These are phyloP conservation scores for Phaffomyces thermotolerans DNA, from an alignment of 805 yeast species.

Conservation along the genomic window DNA sequence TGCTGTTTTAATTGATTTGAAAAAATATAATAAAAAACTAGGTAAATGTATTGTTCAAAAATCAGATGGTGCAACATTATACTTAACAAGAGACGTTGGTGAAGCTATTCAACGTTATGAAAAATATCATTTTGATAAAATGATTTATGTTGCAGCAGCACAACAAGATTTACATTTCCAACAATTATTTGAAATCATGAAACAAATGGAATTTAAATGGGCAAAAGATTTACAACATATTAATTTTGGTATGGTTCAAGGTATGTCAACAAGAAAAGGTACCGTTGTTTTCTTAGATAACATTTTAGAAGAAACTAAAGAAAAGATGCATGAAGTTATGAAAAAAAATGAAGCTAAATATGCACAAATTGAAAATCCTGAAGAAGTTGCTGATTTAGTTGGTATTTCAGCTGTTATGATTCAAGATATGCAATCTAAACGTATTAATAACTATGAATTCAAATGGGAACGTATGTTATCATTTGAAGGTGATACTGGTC, in stretches of 20 bases:
- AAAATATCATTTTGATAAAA: conserved; percentile 81
- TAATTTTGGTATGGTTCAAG: conserved; percentile 96
- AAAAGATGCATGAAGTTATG: conserved; percentile 95
- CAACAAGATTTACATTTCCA: conserved; percentile 95
- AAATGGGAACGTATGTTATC: conserved; percentile 98
- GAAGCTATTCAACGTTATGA: conserved; percentile 90
- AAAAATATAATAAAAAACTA: conserved; percentile 78
- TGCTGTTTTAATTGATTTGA: conserved; percentile 80
- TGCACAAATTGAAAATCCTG: conserved; percentile 90
- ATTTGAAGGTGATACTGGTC: conserved; percentile 99
- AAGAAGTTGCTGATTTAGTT: conserved; percentile 86
- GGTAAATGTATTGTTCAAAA: conserved; percentile 92
- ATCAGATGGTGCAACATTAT: conserved; percentile 91
- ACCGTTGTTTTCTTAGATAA: conserved; percentile 96
- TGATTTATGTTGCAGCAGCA: conserved; percentile 91
- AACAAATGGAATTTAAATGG: conserved; percentile 87
- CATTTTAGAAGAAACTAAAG: conserved; percentile 88
- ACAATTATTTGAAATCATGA: conserved; percentile 90
- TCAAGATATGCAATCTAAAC: conserved; percentile 97
- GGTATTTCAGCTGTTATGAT: conserved; percentile 98
- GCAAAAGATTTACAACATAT: conserved; percentile 73
- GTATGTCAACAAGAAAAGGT: conserved; percentile 98
- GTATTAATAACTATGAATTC: conserved; percentile 92
- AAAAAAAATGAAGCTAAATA: conserved; percentile 84
- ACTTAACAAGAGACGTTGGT: conserved; percentile 93